Evolutionary conservation across 2,329 filamentous ascomycete genomes (phyloP).

Genomic region (Arthrobotrys pseudoclavata): DNA sequence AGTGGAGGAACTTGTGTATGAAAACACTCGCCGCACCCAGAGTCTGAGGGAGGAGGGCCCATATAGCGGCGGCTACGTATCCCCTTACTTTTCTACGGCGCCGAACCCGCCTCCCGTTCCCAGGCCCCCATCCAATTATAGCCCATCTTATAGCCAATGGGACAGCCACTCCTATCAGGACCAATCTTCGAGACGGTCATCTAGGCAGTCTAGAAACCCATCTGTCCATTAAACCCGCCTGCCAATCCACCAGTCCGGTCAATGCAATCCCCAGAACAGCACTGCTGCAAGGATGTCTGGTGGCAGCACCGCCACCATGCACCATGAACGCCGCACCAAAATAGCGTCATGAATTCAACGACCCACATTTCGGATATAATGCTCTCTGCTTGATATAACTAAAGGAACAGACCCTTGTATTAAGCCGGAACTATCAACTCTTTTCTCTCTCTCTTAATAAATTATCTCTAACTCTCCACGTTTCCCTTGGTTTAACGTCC

Average conservation of each 20-base stretch:
- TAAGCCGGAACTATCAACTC: background rate
- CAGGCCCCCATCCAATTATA: background rate
- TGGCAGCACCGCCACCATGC: slow-evolving; percentile 6
- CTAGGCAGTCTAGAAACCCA: background rate
- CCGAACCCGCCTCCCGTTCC: slow-evolving; percentile 1
- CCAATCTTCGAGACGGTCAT: background rate
- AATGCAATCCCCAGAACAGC: background rate
- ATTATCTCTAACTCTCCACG: background rate
- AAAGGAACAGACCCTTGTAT: background rate
- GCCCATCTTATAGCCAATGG: background rate
- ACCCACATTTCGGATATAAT: background rate
- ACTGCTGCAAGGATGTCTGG: background rate
- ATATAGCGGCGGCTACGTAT: background rate
- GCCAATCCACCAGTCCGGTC: background rate
- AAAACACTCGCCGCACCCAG: background rate
- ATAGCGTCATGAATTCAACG: background rate
- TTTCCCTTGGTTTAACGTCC: slow-evolving; percentile 3
- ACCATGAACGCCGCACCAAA: background rate
- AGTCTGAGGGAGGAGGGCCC: background rate
- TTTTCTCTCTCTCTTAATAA: background rate
- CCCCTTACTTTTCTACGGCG: background rate
- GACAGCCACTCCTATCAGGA: background rate
- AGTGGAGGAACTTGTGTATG: background rate
- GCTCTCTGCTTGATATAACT: background rate
- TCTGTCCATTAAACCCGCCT: background rate